Evolutionary conservation across 2,329 filamentous ascomycete genomes (phyloP), one percentile per base, ranked within the genome.

Genomic region (Ceratocystiopsis sp.): DNA sequence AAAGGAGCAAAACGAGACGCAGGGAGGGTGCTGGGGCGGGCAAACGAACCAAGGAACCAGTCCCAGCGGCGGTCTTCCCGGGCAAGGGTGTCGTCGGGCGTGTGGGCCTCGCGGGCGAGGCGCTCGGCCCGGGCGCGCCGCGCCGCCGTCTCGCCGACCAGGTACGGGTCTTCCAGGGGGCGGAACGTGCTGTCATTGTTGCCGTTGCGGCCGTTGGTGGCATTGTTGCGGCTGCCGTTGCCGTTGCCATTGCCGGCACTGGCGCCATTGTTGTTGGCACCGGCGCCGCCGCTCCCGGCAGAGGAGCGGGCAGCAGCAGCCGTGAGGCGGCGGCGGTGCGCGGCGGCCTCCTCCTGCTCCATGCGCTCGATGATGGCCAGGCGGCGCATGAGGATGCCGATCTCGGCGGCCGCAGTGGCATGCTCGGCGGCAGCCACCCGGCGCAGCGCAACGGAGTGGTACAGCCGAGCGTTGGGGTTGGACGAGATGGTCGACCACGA

Each of bases 61-160:
- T 78, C 74, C 73, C 73, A 78, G 40, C 71, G 63, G 46, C 63
- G 61, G 50, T 78, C 71, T 58, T 78, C 73, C 32, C 65, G 61
- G 37, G 69, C 57, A 43, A 80, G 58, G 37, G 74, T 58, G 45
- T 73, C 71, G 21, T 70, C 68, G 1, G 65, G 65, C 3, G 45
- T 10, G 14, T 39, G 42, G 35, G 63, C 65, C 58, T 78, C 70
- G 42, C 68, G 61, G n/a, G 66, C 65, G 25, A 78, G 56, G 47
- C 78, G 64, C 53, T 73, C 71, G n/a, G 61, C 59, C 37, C 73
- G 64, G 9, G 75, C 74, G 48, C 65, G 58, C 11, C 65, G 62
- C 2, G 78, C 78, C 4, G 76, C 78, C 41, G 67, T 67, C 58
- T 80, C 76, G 33, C 78, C 78, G 2, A 82, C 78, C 11, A 82